A percentile compares a stretch with the other conserved stretches of the same genome.
phyloP scores from a whole-genome alignment of 257 asterid species.

The Cordia subcordata region DNA sequence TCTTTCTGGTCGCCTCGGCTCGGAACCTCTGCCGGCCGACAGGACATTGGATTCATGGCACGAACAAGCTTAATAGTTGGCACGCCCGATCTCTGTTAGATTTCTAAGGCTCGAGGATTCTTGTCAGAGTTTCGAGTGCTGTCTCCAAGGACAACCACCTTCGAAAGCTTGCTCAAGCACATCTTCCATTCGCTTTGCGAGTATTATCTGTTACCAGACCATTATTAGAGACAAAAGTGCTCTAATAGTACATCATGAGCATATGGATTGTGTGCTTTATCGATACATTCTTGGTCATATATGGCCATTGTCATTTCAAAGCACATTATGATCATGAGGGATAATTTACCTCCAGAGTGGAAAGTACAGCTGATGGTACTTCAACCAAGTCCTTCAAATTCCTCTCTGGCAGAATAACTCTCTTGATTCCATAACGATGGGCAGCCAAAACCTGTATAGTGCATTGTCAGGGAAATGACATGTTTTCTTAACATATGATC shows the following conservation, averaged over 20 bases:
- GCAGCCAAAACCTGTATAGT: slow-evolving; percentile 89
- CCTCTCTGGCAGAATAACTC: slow-evolving; percentile 95
- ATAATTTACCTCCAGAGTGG: slow-evolving; percentile 68
- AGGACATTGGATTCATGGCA: too few species aligned
- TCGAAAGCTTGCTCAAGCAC: slow-evolving; percentile 95
- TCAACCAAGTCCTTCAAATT: slow-evolving; percentile 90
- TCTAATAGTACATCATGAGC: too few species aligned
- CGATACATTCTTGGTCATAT: background rate
- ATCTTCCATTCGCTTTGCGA: slow-evolving; percentile 93
- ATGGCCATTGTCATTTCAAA: slow-evolving; percentile 7
- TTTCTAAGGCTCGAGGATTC: background rate
- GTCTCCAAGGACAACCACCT: slow-evolving; percentile 95
- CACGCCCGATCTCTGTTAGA: too few species aligned
- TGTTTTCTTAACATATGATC: too few species aligned
- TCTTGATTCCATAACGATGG: slow-evolving; percentile 87
- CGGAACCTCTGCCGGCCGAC: too few species aligned
- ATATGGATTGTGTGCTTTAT: background rate
- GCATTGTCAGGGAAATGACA: background rate
- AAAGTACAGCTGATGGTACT: slow-evolving; percentile 82
- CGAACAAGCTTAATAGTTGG: too few species aligned
- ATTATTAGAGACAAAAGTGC: background rate
- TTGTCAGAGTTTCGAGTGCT: slow-evolving; percentile 63
- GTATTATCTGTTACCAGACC: slow-evolving; percentile 50
- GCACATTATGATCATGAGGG: background rate
- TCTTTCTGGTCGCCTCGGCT: background rate